phyloP scores from a whole-genome alignment of 371 early-diverging fungal species.

The Amoeboradix gromovi region DNA sequence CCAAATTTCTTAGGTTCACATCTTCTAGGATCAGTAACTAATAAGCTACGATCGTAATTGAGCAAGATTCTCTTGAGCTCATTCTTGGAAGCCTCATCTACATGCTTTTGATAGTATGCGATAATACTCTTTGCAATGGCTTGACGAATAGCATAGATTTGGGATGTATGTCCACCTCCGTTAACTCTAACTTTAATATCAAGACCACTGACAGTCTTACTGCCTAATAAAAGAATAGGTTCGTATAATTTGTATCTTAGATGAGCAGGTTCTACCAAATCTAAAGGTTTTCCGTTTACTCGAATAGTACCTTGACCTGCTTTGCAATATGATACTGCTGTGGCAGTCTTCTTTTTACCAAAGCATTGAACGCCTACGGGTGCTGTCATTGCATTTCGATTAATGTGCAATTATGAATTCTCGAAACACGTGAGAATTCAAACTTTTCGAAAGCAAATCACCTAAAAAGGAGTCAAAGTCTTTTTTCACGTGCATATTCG shows the following conservation, averaged over 20 bases:
- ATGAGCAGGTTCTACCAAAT: conserved; percentile 82
- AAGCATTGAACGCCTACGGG: too few species aligned
- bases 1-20: conserved; percentile 99
- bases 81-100: conserved; percentile 97
- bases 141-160: conserved; percentile 95
- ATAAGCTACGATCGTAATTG: conserved; percentile 88
- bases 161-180: conserved; percentile 93
- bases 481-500: too few species aligned
- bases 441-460: too few species aligned
- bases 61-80: conserved; percentile 88
- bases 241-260: conserved; percentile 94
- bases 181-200: conserved; percentile 89
- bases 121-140: conserved; percentile 97
- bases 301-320: conserved; percentile 83
- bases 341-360: conserved; percentile 78
- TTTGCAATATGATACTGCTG: conserved; percentile 95
- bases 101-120: conserved; percentile 96
- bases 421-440: too few species aligned
- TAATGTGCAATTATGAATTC: too few species aligned
- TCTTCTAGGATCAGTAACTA: conserved; percentile 98
- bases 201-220: conserved; percentile 76
- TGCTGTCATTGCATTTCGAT: too few species aligned
- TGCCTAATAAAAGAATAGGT: conserved; percentile 83
- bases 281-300: conserved; percentile 90
- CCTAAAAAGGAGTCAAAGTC: too few species aligned